Evolutionary conservation across 2,329 filamentous ascomycete species (phyloP), one percentile per base, ranked within the genome.

Genomic region (Dactylellina leptospora): DNA sequence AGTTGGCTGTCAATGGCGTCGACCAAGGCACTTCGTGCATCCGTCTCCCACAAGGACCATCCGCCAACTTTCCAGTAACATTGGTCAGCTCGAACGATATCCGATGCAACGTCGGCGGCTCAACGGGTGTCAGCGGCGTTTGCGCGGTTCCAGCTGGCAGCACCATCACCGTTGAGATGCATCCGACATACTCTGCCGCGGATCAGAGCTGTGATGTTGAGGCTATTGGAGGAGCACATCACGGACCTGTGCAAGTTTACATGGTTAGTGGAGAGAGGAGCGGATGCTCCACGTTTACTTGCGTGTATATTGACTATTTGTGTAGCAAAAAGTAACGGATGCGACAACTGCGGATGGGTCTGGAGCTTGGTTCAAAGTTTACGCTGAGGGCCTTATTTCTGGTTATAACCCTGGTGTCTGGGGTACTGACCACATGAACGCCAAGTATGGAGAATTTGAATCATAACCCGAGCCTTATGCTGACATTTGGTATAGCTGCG

Each of bases 91-190:
- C 80, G 61, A 51, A 56, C 44, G 82, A 82, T 77, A 82, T 86
- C 56, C 80, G 82, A 75, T 86, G 84, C 77, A 84, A 85, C 72
- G 78, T 78, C 13, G 80, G 80, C 18, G 78, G 81, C 9, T 78
- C 78, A 1, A 76, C 74, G 11, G 77, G 78, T 16, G 78, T 81
- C 1, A 69, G 78, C 1, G 79, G 78, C 13, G 82, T 83, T 75
- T 85, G 83, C 76, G 76, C 79, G 11, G 83, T 84, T 27, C 77
- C 50, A 60, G 76, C 74, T 1, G 84, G 84, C 2, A 78, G 79
- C 5, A 83, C 79, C 0, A 81, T 86, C n/a, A 85, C 84, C 0
- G 80, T 86, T 8, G 85, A 86, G 78, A 86, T 87, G 83, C 85
- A 87, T 78, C 82, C 81, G 77, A 82, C 84, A 79, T 66, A 66